Percentiles rank a stretch among this genome's conserved stretches.
These are phyloP conservation scores for Trichoderma atroviride DNA, from an alignment of 2,329 filamentous ascomycete genomes.

Conservation along the genomic window DNA sequence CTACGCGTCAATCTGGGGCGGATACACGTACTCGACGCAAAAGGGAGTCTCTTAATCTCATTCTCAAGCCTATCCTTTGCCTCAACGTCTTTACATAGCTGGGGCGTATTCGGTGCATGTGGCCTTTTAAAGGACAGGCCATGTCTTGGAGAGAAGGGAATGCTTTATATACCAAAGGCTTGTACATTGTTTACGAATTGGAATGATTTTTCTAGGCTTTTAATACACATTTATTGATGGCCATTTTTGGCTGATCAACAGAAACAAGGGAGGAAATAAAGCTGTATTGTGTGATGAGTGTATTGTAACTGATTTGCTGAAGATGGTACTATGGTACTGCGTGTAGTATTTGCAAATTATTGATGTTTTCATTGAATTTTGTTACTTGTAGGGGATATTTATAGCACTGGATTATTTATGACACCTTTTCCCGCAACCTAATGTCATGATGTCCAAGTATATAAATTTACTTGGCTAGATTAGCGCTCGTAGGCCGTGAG, in stretches of 20 bases:
- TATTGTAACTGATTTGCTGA: background rate
- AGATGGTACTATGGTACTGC: no score
- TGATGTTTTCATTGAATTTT: background rate
- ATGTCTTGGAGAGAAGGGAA: background rate
- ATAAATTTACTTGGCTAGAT: no score
- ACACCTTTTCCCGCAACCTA: no score
- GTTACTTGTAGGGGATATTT: background rate
- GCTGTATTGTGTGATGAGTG: background rate
- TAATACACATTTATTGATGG: background rate
- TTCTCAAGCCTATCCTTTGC: background rate
- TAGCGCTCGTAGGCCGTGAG: no score
- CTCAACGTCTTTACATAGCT: background rate
- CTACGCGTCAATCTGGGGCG: background rate
- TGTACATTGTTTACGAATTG: background rate
- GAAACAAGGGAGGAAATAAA: background rate
- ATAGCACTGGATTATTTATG: no score
- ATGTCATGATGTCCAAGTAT: no score
- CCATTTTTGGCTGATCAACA: background rate
- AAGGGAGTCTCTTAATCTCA: background rate
- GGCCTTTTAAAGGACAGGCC: background rate
- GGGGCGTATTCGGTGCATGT: background rate
- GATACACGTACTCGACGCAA: background rate
- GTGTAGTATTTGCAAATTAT: no score
- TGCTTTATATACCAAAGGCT: background rate
- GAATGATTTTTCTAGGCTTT: background rate